Percentiles rank a stretch among this genome's conserved stretches.
Evolutionary conservation across 2,329 filamentous ascomycete genomes (phyloP).

Genomic region (Geosmithia flava): DNA sequence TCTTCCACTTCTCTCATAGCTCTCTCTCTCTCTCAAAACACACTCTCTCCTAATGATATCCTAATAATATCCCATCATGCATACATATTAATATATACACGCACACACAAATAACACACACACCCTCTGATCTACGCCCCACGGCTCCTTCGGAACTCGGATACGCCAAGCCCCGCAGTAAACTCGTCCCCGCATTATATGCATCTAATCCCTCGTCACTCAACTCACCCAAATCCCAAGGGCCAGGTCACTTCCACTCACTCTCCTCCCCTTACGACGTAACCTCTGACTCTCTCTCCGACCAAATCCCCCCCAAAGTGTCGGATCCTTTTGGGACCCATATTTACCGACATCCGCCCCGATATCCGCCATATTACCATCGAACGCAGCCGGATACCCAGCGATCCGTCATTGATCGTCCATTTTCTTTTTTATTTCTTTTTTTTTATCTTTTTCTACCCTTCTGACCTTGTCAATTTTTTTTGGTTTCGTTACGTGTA

Average conservation of each 20-base stretch:
- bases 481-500: too few relatives aligned
- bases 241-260: too few relatives aligned
- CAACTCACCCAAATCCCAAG: too few relatives aligned
- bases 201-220: neutral
- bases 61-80: too few relatives aligned
- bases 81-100: neutral
- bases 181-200: neutral
- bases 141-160: conserved; percentile 4
- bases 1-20: too few relatives aligned
- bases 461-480: too few relatives aligned
- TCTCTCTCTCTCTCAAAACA: too few relatives aligned
- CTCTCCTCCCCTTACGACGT: too few relatives aligned
- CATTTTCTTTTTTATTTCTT: neutral
- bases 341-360: conserved; percentile 4
- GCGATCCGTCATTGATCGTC: too few relatives aligned
- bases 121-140: neutral
- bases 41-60: too few relatives aligned
- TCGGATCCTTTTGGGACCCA: neutral
- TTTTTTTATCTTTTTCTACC: neutral
- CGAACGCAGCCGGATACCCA: neutral
- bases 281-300: too few relatives aligned
- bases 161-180: conserved; percentile 4
- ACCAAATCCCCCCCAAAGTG: too few relatives aligned
- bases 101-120: neutral
- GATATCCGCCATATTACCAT: conserved; percentile 5